Evolutionary conservation across 371 early-diverging fungal genomes (phyloP).

Genomic region (Nematocida ausubeli): DNA sequence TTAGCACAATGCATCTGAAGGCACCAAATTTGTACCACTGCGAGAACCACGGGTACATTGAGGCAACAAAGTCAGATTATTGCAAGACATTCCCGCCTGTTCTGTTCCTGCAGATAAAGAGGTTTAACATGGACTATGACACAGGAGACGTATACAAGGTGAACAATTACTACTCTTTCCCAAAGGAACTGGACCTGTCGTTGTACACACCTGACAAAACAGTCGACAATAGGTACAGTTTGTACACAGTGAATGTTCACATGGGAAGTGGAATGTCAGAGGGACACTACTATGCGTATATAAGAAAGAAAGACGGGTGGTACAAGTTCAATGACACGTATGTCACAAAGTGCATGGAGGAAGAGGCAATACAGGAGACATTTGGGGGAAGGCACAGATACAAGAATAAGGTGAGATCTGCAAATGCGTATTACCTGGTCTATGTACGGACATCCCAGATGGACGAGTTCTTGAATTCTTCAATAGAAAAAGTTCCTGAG

Average conservation of each 20-base stretch:
- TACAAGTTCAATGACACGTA: constrained; percentile 92
- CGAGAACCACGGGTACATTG: constrained; percentile 86
- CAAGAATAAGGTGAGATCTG: constrained; percentile 54
- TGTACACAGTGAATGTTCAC: constrained; percentile 83
- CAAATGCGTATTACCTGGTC: constrained; percentile 66
- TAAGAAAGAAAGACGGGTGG: constrained; percentile 73
- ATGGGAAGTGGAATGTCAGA: constrained; percentile 80
- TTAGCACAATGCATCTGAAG: constrained; percentile 79
- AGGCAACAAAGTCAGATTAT: constrained; percentile 87
- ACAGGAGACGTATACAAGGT: constrained; percentile 69
- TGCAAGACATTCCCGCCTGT: constrained; percentile 88
- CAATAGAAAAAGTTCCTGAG: constrained; percentile 18
- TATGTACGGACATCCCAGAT: constrained; percentile 55
- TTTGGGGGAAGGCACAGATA: constrained; percentile 72
- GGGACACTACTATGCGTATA: constrained; percentile 89
- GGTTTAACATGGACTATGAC: constrained; percentile 84
- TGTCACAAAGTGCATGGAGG: constrained; percentile 76
- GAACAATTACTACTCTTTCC: constrained; percentile 94
- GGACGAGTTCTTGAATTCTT: constrained; percentile 21
- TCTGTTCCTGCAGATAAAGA: constrained; percentile 87
- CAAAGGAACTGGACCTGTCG: constrained; percentile 78
- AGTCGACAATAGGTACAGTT: constrained; percentile 32
- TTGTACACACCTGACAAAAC: constrained; percentile 74
- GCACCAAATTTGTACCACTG: constrained; percentile 95
- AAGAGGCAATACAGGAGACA: constrained; percentile 77